Percentiles rank a stretch among this genome's conserved stretches.
These are phyloP conservation scores for Kingdonia uniflora DNA, from an alignment of 164 flowering plant species.

Conservation along the genomic window DNA sequence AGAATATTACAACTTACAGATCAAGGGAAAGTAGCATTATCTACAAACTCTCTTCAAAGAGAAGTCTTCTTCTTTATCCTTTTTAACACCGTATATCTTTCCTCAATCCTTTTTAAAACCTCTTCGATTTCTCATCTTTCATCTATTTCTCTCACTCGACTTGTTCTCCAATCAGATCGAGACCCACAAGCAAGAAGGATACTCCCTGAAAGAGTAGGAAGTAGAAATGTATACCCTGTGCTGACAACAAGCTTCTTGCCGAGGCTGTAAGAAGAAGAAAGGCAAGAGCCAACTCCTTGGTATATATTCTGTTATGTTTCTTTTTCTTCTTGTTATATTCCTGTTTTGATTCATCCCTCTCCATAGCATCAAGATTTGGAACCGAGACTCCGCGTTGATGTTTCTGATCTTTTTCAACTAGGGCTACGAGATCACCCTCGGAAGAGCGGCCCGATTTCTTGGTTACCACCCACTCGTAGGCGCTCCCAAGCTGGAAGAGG, in stretches of 20 bases:
- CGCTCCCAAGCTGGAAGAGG: conserved; percentile 87
- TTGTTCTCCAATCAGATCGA: conserved; percentile 86
- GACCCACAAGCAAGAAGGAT: conserved; percentile 74
- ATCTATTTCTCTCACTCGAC: conserved; percentile 22
- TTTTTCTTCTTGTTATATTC: conserved; percentile 27
- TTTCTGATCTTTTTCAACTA: conserved; percentile 34
- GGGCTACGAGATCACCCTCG: conserved; percentile 55
- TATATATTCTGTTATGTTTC: conserved; percentile 77
- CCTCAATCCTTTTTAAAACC: too few relatives aligned
- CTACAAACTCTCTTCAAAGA: too few relatives aligned
- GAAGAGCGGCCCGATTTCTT: conserved; percentile 90
- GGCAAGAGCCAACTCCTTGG: conserved; percentile 67
- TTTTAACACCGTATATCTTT: too few relatives aligned
- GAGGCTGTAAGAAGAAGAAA: conserved; percentile 74
- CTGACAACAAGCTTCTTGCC: conserved; percentile 68
- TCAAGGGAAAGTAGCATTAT: too few relatives aligned
- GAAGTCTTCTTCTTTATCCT: too few relatives aligned
- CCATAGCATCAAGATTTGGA: conserved; percentile 40
- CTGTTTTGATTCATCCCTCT: conserved; percentile 25
- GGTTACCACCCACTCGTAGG: conserved; percentile 94
- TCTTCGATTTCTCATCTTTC: too few relatives aligned
- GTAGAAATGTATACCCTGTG: conserved; percentile 88
- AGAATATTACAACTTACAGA: too few relatives aligned
- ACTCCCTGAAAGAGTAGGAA: conserved; percentile 84
- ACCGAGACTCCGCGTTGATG: conserved; percentile 45